Conservation (phyloP, 108 stramenopile genomes). For the Cyclotella cryptica region DNA sequence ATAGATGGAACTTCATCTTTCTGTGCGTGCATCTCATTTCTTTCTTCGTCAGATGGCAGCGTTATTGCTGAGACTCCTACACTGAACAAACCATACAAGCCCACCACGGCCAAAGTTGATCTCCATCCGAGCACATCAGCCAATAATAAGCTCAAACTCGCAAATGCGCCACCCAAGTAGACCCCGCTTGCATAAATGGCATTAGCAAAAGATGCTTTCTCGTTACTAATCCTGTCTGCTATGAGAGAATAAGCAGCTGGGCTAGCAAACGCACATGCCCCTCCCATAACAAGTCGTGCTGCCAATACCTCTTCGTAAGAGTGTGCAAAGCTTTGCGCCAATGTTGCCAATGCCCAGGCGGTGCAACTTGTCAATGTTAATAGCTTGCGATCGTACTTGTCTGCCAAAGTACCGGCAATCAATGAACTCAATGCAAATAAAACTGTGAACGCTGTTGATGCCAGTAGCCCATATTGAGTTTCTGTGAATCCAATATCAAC, state of each 20-base stretch:
- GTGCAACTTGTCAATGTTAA: conserved; percentile 68
- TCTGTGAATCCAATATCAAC: conserved; percentile 83
- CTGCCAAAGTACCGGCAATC: conserved; percentile 80
- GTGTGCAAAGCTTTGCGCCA: conserved; percentile 65
- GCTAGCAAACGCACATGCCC: conserved; percentile 83
- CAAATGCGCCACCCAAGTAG: conserved; percentile 88
- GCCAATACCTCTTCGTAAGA: conserved; percentile 74
- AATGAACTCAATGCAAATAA: conserved; percentile 86
- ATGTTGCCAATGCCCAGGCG: conserved; percentile 79
- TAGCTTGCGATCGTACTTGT: conserved; percentile 80
- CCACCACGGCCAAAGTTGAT: conserved; percentile 44
- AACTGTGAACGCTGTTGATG: conserved; percentile 87
- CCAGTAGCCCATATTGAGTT: conserved; percentile 87
- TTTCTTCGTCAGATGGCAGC: conserved; percentile 60
- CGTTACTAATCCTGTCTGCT: conserved; percentile 73
- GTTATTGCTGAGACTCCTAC: conserved; percentile 33
- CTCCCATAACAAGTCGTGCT: conserved; percentile 85
- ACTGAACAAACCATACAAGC: conserved; percentile 39
- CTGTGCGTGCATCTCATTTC: conserved; percentile 9
- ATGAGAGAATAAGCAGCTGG: conserved; percentile 94
- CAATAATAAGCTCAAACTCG: conserved; percentile 76
- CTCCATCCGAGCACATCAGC: conserved; percentile 78
- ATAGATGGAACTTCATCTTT: not conserved
- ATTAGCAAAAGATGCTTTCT: conserved; percentile 74
- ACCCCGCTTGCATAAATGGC: conserved; percentile 88